A percentile compares a stretch with the other conserved stretches of the same genome.
phyloP scores from a whole-genome alignment of 1,139 yeast genomes.

The Scheffersomyces segobiensis region DNA sequence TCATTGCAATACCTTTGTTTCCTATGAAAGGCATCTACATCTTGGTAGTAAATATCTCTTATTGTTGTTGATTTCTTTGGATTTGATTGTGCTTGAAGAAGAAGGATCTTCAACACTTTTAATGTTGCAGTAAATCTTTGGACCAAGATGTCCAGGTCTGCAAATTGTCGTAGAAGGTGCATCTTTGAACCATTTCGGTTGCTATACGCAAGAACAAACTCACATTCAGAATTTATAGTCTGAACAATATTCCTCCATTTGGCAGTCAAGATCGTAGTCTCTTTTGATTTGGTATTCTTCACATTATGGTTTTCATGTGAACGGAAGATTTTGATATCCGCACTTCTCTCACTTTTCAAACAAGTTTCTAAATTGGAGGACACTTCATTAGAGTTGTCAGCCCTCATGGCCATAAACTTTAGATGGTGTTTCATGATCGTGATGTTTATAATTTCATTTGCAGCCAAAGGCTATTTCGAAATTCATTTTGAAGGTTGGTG shows the following conservation, averaged over 20 bases:
- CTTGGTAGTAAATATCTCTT: constrained; percentile 67
- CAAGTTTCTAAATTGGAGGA: background rate
- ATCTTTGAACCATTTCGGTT: background rate
- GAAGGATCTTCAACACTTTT: background rate
- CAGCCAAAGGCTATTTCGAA: background rate
- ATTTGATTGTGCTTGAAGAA: background rate
- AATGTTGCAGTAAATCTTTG: background rate
- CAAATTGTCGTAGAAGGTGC: background rate
- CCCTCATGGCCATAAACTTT: background rate
- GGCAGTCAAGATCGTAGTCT: background rate
- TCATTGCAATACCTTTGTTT: constrained; percentile 48
- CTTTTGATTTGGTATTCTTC: background rate
- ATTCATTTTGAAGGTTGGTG: background rate
- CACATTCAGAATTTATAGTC: background rate
- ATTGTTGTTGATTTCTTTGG: constrained; percentile 39
- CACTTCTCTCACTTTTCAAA: background rate
- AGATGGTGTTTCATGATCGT: background rate
- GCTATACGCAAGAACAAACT: background rate
- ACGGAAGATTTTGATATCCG: background rate
- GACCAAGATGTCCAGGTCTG: background rate
- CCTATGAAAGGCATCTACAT: constrained; percentile 52
- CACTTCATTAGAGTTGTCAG: background rate
- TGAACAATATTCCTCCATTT: background rate
- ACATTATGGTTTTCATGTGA: background rate
- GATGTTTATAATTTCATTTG: background rate